Percentiles rank a stretch among this genome's conserved stretches.
Conservation (phyloP, 129 eudicot genomes). For the Chrysanthemum makinoi region DNA sequence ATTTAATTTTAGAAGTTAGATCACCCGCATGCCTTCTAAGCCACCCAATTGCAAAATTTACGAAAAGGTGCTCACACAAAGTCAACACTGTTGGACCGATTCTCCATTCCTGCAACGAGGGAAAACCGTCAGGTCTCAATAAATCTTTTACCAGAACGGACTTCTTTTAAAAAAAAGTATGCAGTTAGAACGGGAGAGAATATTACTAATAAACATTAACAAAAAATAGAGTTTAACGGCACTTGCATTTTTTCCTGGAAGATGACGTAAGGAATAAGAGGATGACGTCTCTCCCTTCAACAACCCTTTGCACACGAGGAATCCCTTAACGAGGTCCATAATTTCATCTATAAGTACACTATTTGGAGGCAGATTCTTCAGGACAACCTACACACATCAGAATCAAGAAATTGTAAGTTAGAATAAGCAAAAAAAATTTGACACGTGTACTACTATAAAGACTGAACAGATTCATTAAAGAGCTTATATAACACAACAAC, state of each 20-base stretch:
- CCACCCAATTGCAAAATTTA: slow-evolving; percentile 76
- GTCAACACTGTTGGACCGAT: slow-evolving; percentile 89
- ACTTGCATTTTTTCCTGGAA: slow-evolving; percentile 74
- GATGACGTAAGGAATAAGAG: slow-evolving; percentile 57
- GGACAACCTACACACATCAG: slow-evolving; percentile 55
- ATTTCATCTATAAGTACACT: slow-evolving; percentile 91
- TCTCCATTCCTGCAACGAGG: slow-evolving; percentile 76
- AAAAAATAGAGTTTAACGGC: not conserved
- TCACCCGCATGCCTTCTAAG: slow-evolving; percentile 75
- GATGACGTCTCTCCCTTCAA: slow-evolving; percentile 82
- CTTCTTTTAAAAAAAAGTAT: not conserved
- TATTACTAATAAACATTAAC: not conserved
- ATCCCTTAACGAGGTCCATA: slow-evolving; percentile 78
- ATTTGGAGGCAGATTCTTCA: slow-evolving; percentile 95
- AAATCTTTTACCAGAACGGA: not conserved
- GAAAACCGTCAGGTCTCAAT: slow-evolving; percentile 1
- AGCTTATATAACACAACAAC: slow-evolving; percentile 3
- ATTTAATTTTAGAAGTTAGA: slow-evolving; percentile 36
- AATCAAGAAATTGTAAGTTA: slow-evolving; percentile 7
- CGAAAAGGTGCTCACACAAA: slow-evolving; percentile 93
- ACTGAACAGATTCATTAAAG: slow-evolving; percentile 6
- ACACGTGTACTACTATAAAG: not conserved
- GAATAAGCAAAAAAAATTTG: not conserved
- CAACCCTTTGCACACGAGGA: slow-evolving; percentile 76
- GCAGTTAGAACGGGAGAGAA: not conserved